Percentiles rank a stretch among this genome's conserved stretches.
Evolutionary conservation across 345 rosid genomes (phyloP).

Genomic region (Odontarrhena argentea): DNA sequence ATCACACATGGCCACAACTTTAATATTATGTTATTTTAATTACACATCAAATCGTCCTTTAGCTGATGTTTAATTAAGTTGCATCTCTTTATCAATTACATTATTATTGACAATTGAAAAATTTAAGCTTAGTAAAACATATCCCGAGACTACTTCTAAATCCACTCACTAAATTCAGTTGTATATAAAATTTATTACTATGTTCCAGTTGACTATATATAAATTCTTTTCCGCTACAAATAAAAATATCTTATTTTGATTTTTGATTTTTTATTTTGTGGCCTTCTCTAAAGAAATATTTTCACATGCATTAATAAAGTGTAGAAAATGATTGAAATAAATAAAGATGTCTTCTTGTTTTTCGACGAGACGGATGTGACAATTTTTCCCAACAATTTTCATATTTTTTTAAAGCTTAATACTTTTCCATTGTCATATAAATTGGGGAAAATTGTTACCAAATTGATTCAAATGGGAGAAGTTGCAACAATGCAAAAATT

Average conservation of each 20-base stretch:
- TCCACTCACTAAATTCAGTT: not conserved
- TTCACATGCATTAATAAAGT: conserved; percentile 38
- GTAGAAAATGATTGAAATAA: conserved; percentile 37
- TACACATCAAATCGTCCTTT: not conserved
- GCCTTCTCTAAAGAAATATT: conserved; percentile 8
- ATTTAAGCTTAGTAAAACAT: not conserved
- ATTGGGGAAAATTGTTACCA: not conserved
- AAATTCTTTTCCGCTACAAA: not conserved
- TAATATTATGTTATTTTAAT: conserved; percentile 23
- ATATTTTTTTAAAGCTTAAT: not conserved
- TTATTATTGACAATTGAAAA: not conserved
- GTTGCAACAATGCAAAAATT: not conserved
- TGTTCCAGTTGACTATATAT: conserved; percentile 3
- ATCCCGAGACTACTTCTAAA: not conserved
- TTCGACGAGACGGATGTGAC: conserved; percentile 36
- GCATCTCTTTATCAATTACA: not conserved
- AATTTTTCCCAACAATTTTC: conserved; percentile 1
- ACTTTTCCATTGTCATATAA: conserved; percentile 10
- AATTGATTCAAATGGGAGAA: conserved; percentile 3
- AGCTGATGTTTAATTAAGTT: conserved; percentile 3
- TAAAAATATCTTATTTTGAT: not conserved
- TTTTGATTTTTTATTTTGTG: not conserved
- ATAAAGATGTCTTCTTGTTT: conserved; percentile 32
- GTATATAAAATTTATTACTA: not conserved
- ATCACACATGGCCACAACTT: conserved; percentile 32